phyloP scores from a whole-genome alignment of 2,329 filamentous ascomycete species.

The Fusarium nematophilum region DNA sequence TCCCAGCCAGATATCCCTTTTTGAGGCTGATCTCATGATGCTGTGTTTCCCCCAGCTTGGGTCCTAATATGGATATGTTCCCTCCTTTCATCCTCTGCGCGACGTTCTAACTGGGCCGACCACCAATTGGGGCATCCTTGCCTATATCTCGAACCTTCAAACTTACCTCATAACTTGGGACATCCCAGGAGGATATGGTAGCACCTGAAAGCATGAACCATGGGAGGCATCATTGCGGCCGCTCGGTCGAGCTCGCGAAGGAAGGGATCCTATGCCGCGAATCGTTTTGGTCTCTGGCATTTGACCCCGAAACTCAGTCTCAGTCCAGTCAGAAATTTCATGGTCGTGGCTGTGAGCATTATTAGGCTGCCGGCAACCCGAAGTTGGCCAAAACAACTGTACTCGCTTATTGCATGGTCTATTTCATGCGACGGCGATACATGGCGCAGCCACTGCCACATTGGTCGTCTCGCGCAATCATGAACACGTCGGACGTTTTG shows the following conservation, averaged over 20 bases:
- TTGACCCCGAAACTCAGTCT: too few relatives aligned
- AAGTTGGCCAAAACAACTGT: too few relatives aligned
- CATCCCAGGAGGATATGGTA: neutral
- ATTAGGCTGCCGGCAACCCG: too few relatives aligned
- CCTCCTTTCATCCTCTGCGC: too few relatives aligned
- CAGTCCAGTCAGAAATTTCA: too few relatives aligned
- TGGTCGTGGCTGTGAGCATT: too few relatives aligned
- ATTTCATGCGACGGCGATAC: neutral
- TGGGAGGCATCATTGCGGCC: constrained; percentile 19
- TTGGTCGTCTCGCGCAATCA: constrained; percentile 6
- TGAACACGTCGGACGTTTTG: constrained; percentile 7
- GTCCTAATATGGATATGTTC: too few relatives aligned
- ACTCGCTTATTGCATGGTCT: constrained; percentile 11
- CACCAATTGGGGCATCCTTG: constrained; percentile 11
- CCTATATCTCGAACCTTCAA: constrained; percentile 2
- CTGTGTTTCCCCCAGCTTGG: too few relatives aligned
- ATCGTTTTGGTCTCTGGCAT: too few relatives aligned
- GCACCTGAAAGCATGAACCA: constrained; percentile 15
- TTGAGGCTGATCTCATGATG: too few relatives aligned
- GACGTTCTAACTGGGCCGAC: too few relatives aligned
- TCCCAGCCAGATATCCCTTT: too few relatives aligned
- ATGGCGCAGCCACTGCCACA: neutral
- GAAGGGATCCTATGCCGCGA: constrained; percentile 10
- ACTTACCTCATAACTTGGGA: constrained; percentile 6
- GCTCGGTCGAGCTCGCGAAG: constrained; percentile 6